Conservation (phyloP, 208 protist species). For the Tritrichomonas musculus region DNA sequence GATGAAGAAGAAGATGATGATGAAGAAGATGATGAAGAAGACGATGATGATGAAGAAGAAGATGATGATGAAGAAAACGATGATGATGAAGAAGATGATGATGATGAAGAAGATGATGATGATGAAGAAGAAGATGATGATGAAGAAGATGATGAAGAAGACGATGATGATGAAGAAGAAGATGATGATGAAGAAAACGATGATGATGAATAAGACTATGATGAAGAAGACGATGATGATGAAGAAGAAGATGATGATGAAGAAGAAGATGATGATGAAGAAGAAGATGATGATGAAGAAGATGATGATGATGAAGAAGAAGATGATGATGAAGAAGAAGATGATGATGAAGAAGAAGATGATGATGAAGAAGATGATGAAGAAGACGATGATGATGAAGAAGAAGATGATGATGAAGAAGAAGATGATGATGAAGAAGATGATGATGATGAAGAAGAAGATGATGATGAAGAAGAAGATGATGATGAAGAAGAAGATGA, state of each 20-base stretch:
- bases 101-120: slow-evolving; percentile 40
- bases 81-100: slow-evolving; percentile 44
- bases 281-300: slow-evolving; percentile 48
- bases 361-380: no score
- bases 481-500: slow-evolving; percentile 45
- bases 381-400: no score
- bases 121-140: slow-evolving; percentile 39
- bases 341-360: slow-evolving; percentile 44
- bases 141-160: no score
- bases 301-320: slow-evolving; percentile 44
- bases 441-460: slow-evolving; percentile 45
- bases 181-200: no score
- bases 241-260: slow-evolving; percentile 39
- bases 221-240: no score
- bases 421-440: slow-evolving; percentile 44
- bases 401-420: slow-evolving; percentile 48
- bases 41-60: no score
- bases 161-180: no score
- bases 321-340: slow-evolving; percentile 44
- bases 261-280: slow-evolving; percentile 45
- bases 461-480: slow-evolving; percentile 40
- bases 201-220: no score
- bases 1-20: no score
- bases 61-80: no score
- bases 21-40: slow-evolving; percentile 42